Evolutionary conservation across 768 basidiomycete genomes (phyloP).

Genomic region (Tremella yokohamensis): DNA sequence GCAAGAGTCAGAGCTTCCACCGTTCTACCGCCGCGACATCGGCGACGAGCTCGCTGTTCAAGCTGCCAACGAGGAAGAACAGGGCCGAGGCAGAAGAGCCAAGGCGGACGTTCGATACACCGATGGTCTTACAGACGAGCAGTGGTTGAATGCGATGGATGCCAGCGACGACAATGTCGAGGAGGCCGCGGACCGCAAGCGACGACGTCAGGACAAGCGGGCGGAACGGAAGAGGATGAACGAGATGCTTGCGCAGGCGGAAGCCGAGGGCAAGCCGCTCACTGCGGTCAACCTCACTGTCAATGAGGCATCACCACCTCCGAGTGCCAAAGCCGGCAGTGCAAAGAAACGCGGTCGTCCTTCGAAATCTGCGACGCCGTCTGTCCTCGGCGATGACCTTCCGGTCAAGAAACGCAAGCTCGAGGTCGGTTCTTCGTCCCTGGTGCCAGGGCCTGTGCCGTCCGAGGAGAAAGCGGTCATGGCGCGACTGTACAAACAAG

Average conservation of each 20-base stretch:
- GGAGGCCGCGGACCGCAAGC: conserved; percentile 35
- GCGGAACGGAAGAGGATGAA: conserved; percentile 35
- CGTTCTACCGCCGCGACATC: conserved; percentile 70
- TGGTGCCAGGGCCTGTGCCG: background rate
- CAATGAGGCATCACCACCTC: conserved; percentile 52
- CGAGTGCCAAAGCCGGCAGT: conserved; percentile 1
- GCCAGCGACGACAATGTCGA: conserved; percentile 50
- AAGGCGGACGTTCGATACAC: conserved; percentile 85
- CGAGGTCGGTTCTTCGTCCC: background rate
- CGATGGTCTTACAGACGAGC: conserved; percentile 88
- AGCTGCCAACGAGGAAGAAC: conserved; percentile 55
- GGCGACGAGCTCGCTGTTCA: conserved; percentile 55
- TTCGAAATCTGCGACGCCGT: conserved; percentile 30
- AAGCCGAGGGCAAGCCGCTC: conserved; percentile 45
- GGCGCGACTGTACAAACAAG: conserved; percentile 38
- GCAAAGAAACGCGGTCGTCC: conserved; percentile 37
- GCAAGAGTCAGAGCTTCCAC: conserved; percentile 81
- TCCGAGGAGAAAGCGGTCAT: conserved; percentile 31
- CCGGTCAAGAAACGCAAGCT: conserved; percentile 10
- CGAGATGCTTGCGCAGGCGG: conserved; percentile 30
- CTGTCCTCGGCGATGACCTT: conserved; percentile 34
- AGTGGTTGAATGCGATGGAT: conserved; percentile 66
- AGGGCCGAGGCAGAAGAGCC: conserved; percentile 81
- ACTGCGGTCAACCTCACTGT: conserved; percentile 76
- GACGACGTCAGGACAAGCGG: conserved; percentile 21